phyloP scores from a whole-genome alignment of 176 grass and related monocot genomes.

The Ananas comosus region DNA sequence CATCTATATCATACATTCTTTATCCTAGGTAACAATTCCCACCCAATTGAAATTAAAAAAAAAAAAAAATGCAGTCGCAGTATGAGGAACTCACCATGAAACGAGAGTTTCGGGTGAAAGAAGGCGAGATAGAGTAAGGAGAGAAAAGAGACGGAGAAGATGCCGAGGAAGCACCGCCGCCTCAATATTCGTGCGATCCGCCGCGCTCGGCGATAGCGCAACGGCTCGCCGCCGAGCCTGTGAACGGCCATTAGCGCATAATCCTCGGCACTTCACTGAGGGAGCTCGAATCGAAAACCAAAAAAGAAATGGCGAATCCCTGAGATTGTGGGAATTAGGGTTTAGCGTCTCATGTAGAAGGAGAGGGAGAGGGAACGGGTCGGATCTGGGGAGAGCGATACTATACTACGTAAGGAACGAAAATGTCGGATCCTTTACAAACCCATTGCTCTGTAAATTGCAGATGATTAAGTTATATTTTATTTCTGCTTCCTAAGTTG shows the following conservation, averaged over 20 bases:
- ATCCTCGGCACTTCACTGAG: not conserved
- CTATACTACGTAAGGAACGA: not conserved
- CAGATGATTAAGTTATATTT: no score
- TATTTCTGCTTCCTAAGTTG: no score
- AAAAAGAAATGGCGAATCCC: not conserved
- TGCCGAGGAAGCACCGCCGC: slow-evolving; percentile 30
- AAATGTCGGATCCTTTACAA: no score
- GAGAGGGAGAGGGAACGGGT: not conserved
- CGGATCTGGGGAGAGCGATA: not conserved
- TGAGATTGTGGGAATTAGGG: not conserved
- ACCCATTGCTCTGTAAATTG: no score
- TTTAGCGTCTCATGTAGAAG: not conserved
- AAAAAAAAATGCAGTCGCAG: not conserved
- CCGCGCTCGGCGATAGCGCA: slow-evolving; percentile 18
- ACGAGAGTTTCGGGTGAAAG: slow-evolving; percentile 37
- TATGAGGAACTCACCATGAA: slow-evolving; percentile 38
- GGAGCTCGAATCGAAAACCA: not conserved
- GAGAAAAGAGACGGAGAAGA: slow-evolving; percentile 36
- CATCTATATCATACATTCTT: no score
- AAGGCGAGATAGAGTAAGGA: slow-evolving; percentile 53
- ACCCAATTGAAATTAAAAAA: slow-evolving; percentile 13
- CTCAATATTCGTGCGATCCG: slow-evolving; percentile 4
- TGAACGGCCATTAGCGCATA: slow-evolving; percentile 1
- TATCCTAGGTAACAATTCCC: not conserved
- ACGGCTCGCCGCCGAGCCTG: not conserved